These are phyloP conservation scores for Tetracladium maxilliforme DNA, from an alignment of 2,329 filamentous ascomycete genomes.

Conservation along the genomic window DNA sequence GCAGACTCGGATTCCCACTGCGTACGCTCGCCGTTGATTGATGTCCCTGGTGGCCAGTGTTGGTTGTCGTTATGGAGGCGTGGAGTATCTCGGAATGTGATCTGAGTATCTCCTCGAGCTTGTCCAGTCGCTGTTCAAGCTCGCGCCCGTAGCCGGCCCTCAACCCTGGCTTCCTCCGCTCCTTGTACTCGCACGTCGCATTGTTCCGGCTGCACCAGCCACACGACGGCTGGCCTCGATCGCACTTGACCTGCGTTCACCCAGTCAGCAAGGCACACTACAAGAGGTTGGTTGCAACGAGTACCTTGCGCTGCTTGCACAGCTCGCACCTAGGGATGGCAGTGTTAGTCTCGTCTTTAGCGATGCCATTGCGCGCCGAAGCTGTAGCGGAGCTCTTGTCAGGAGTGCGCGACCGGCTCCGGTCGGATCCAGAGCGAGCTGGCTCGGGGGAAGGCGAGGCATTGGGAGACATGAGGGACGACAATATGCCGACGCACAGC, in stretches of 20 bases:
- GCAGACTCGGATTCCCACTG: constrained; percentile 32
- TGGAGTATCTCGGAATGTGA: constrained; percentile 54
- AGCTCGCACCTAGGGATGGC: constrained; percentile 55
- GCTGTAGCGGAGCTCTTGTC: too few species aligned
- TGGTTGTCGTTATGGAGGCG: constrained; percentile 27
- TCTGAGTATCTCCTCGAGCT: constrained; percentile 50
- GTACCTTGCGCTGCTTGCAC: constrained; percentile 69
- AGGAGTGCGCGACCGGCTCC: too few species aligned
- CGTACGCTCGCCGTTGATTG: constrained; percentile 24
- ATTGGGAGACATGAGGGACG: constrained; percentile 1
- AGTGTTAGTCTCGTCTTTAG: too few species aligned
- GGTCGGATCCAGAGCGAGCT: too few species aligned
- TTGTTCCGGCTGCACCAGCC: constrained; percentile 53
- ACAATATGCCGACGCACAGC: too few species aligned
- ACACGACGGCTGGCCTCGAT: constrained; percentile 59
- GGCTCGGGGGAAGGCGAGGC: background rate
- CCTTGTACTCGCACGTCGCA: constrained; percentile 51
- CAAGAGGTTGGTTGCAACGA: constrained; percentile 6
- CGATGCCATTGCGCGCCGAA: too few species aligned
- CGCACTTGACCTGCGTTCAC: constrained; percentile 48
- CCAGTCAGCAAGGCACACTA: constrained; percentile 4
- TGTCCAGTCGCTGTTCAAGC: constrained; percentile 57
- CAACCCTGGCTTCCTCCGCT: constrained; percentile 52
- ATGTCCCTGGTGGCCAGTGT: constrained; percentile 15
- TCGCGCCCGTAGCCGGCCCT: constrained; percentile 55